Base-by-base conservation (phyloP, 2,329 filamentous ascomycete genomes). In the Trichoderma sp. region DNA sequence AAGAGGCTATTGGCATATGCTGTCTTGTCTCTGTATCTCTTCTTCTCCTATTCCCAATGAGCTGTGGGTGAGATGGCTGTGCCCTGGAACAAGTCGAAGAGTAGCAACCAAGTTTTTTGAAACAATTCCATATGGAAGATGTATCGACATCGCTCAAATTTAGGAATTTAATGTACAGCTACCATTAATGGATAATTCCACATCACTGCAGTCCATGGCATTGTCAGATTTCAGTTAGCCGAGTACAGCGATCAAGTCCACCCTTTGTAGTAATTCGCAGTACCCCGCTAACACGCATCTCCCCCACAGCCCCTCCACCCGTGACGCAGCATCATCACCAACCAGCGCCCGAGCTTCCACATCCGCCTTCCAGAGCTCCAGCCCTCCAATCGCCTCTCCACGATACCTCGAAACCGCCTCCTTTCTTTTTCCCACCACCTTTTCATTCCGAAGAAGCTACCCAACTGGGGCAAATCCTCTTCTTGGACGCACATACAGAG, bases 271-370 rank as follows among this genome's bases (percentile, higher is more conserved):
- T 14, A 31, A 4, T 10, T 11, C 1, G 2, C 11, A 56, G 35
- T 68, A 49, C 27, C 31, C 58, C 49, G 40, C 58, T 61, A 57
- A 68, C 47, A 13, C 19, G 29, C 27, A 16, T 29, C 37, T 19
- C 59, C 49, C 52, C 49, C 67, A 60, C 68, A 56, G 73, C 76
- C 77, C 76, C 76, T 70, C 77, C 73, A 74, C 73, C 72, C 73
- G 76, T 78, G 76, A 78, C 77, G 76, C 77, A 78, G 75, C 75
- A 71, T 73, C 75, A 70, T 73, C 72, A 31, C 57, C 63, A 69
- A 60, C 68, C 58, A 65, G 60, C 62, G 37, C 40, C 52, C 40
- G 31, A 68, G 64, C 64, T 68, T 60, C 64, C 63, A 35, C 63
- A 14, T 35, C 55, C 33, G 65, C 62, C 70, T 67, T 68, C 19